phyloP scores from a whole-genome alignment of 1,284 basidiomycete genomes.

The Schizopora paradoxa region DNA sequence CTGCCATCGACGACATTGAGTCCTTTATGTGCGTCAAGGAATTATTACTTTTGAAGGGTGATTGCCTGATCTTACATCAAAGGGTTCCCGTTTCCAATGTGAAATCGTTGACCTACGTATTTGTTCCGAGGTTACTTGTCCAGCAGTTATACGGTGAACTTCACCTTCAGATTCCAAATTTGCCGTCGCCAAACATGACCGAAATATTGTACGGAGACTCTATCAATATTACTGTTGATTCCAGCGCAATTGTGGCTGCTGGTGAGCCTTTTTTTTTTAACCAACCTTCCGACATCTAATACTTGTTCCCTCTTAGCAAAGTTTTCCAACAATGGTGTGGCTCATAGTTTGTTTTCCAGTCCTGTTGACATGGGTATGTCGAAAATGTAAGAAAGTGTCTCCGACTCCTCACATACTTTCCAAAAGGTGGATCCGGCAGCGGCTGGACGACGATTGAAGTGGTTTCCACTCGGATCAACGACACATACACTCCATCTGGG shows the following conservation, averaged over 20 bases:
- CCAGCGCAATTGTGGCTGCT: too few species aligned
- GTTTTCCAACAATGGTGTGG: slow-evolving; percentile 33
- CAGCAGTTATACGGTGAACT: slow-evolving; percentile 25
- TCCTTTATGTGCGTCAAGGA: slow-evolving; percentile 27
- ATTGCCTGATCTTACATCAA: too few species aligned
- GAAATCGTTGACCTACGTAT: slow-evolving; percentile 36
- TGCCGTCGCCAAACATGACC: slow-evolving; percentile 23
- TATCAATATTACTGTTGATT: slow-evolving; percentile 22
- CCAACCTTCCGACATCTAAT: too few species aligned
- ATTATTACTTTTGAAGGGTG: neutral
- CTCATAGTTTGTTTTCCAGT: slow-evolving; percentile 30
- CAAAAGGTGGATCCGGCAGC: slow-evolving; percentile 26
- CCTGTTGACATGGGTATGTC: slow-evolving; percentile 23
- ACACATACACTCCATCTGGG: slow-evolving; percentile 33
- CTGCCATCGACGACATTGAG: slow-evolving; percentile 28
- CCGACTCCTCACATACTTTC: neutral
- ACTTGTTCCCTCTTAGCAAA: too few species aligned
- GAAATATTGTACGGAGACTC: slow-evolving; percentile 22
- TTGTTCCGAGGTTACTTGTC: slow-evolving; percentile 31
- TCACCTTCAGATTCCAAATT: slow-evolving; percentile 26
- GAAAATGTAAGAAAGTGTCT: neutral
- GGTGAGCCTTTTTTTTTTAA: too few species aligned
- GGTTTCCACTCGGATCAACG: slow-evolving; percentile 36
- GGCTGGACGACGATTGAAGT: slow-evolving; percentile 35
- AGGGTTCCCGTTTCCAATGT: too few species aligned